Base-by-base conservation (phyloP, 2,329 filamentous ascomycete genomes). In the Alternaria arbusti region DNA sequence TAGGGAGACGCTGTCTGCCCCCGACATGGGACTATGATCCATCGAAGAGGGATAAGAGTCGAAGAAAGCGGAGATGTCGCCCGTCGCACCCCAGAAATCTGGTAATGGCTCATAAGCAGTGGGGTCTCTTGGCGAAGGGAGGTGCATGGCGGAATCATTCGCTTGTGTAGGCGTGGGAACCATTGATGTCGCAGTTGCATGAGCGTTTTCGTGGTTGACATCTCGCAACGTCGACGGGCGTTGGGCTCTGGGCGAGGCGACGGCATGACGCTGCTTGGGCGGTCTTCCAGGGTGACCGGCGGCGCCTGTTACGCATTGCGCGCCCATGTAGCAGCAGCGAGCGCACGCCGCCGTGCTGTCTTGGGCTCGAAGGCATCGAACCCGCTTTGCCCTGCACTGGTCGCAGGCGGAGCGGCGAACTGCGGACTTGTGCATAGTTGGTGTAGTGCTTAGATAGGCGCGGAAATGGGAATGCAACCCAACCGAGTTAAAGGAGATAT, bases 301-400 rank as follows among this genome's bases (percentile, higher is more conserved):
- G 23, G 28, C n/a, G 26, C 56, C n/a, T 58, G 44, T 51, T 66
- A 68, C 4, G 69, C 66, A 12, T 28, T 17, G 8, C 44, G 44
- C 44, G 44, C 44, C 67, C 69, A 23, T 52, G 25, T 17, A 10
- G 28, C 12, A 67, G 32, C n/a, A 8, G n/a, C 6, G 36, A 17
- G 10, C 54, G 50, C 1, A 57, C 25, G 17, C 51, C 47, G 5
- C 5, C 36, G 20, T 64, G 54, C 7, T 12, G 15, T 22, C 64
- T 61, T 6, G 6, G 12, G 22, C 43, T 20, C 20, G 55, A 28
- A 43, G 30, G 28, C 15, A 26, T 56, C 22, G 11, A 67, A 43
- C 26, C 47, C 36, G 17, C 45, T 51, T 36, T 68, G 44, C 44
- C 8, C 44, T 47, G 44, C 44, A 47, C 44, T 40, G 32, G 1